Conservation (phyloP, 257 asterid genomes). For the Rhazya stricta region DNA sequence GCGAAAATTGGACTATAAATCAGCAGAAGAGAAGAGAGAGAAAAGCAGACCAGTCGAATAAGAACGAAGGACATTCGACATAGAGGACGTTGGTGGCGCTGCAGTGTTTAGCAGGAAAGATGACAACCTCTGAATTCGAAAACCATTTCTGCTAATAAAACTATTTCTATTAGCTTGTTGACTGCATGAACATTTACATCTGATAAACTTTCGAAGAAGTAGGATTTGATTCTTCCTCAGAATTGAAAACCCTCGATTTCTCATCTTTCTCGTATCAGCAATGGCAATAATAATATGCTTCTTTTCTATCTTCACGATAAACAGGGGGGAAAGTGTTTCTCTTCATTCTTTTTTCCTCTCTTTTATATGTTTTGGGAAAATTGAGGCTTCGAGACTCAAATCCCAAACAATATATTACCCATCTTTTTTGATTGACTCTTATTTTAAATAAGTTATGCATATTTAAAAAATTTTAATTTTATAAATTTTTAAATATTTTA, state of each 20-base stretch:
- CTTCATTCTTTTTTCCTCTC: too few species aligned
- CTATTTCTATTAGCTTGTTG: not conserved
- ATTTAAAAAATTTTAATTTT: too few species aligned
- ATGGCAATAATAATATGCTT: not conserved
- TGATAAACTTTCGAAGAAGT: not conserved
- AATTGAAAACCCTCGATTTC: conserved; percentile 8
- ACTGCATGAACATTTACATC: not conserved
- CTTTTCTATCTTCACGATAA: not conserved
- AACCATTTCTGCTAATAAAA: not conserved
- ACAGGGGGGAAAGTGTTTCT: not conserved
- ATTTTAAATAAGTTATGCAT: too few species aligned
- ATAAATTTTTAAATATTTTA: too few species aligned
- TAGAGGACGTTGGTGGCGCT: not conserved
- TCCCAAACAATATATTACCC: too few species aligned
- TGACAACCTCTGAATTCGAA: not conserved
- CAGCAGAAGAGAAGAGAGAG: not conserved
- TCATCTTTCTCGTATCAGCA: not conserved
- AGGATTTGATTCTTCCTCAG: not conserved
- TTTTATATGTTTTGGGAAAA: too few species aligned
- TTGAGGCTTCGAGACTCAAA: too few species aligned
- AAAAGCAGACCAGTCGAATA: conserved; percentile 15
- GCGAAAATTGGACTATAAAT: not conserved
- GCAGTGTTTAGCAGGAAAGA: not conserved
- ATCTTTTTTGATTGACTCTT: too few species aligned
- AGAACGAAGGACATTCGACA: conserved; percentile 11